Base-by-base conservation (phyloP, 176 grass and related monocot genomes). In the Bromus sterilis region DNA sequence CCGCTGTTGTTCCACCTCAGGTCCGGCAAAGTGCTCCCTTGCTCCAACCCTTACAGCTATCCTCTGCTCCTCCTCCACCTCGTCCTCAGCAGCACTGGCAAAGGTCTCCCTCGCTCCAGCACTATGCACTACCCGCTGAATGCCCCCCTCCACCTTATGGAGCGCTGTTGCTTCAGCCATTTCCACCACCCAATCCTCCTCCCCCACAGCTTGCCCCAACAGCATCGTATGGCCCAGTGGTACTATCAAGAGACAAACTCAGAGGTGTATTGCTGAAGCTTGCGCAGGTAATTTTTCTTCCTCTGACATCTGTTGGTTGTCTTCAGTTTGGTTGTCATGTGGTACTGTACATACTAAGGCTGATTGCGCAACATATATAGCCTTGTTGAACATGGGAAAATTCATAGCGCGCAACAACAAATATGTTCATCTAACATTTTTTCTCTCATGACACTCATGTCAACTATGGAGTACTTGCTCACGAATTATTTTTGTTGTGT, bases 211-310 rank as follows among this genome's bases (percentile, higher is more conserved):
- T 91, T 72, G 57, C 86, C 63, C 80, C 83, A 20, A 32, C 58
- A 69, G 68, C 83, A 33, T 78, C 81, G 31, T 78, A 84, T 75
- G 73, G 18, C 72, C 55, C 73, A 53, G 49, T 21, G 23, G n/a
- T 65, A 43, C 39, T 89, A 61, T 84, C 83, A 28, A 86, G 86
- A 84, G 89, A 94, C 58, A 72, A 71, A 75, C 66, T 94, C 37
- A 76, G 61, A 75, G 80, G 41, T 84, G 80, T 51, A 64, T 10
- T 94, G 6, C 16, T 78, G 79, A 94, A 53, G 66, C 89, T 91
- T 91, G 86, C 29, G 4, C 83, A 89, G 89, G 92, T 94, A 94
- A 56, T 79, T 49, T 51, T 49, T 53, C 49, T 53, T 53, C 21
- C 49, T 70, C 37, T 42, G 37, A 12, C 13, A 70, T 41, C 11